Percentiles rank a stretch among this genome's conserved stretches.
Evolutionary conservation across 2,329 filamentous ascomycete species (phyloP).

Genomic region (Akanthomyces dipterigenus): DNA sequence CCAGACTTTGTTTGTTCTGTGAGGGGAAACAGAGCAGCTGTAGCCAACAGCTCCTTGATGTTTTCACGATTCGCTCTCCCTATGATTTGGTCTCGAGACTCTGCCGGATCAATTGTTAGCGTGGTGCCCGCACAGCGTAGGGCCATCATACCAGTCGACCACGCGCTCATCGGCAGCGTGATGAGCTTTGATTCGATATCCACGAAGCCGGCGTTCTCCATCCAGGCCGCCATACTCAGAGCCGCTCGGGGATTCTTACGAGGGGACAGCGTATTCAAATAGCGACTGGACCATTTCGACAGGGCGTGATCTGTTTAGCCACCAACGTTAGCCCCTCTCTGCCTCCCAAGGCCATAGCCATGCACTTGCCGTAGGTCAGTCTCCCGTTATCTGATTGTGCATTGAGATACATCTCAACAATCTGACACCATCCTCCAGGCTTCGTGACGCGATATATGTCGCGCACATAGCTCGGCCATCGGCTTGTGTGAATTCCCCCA

Average conservation of each 20-base stretch:
- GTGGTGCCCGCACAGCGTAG: background rate
- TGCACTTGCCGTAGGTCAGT: constrained; percentile 51
- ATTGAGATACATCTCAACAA: constrained; percentile 82
- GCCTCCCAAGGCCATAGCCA: background rate
- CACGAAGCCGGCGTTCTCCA: constrained; percentile 57
- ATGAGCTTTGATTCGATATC: constrained; percentile 62
- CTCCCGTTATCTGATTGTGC: constrained; percentile 80
- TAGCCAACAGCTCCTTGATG: constrained; percentile 46
- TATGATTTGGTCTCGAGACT: constrained; percentile 44
- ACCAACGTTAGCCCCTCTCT: constrained; percentile 9
- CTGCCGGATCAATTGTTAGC: constrained; percentile 26
- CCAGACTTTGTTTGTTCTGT: constrained; percentile 42
- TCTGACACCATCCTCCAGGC: constrained; percentile 77
- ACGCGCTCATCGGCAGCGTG: constrained; percentile 61
- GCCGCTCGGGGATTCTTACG: constrained; percentile 62
- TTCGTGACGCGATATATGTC: constrained; percentile 69
- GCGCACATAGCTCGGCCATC: constrained; percentile 69
- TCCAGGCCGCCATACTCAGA: constrained; percentile 50
- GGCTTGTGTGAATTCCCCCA: constrained; percentile 61
- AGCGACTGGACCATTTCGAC: constrained; percentile 59
- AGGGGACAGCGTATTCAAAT: constrained; percentile 54
- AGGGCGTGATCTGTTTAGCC: constrained; percentile 50
- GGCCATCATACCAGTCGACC: constrained; percentile 53
- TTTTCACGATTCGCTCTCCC: constrained; percentile 48
- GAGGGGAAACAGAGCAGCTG: constrained; percentile 51